Evolutionary conservation across 331 rosid species (phyloP).

Genomic region (Pyrus hybrid): DNA sequence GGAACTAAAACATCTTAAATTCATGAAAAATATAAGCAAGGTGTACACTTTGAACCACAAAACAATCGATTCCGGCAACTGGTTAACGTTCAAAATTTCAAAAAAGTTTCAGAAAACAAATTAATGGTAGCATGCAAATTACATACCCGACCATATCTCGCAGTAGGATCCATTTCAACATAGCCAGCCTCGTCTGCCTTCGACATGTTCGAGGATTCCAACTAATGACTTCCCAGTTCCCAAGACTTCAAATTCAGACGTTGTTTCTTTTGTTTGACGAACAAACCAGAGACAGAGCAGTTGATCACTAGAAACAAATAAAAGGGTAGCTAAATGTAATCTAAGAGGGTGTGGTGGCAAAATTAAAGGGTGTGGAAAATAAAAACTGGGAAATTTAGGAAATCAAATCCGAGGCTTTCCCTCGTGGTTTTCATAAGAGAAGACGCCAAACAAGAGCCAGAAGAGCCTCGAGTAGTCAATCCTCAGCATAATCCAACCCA

Average conservation of each 20-base stretch:
- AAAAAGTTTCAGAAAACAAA: neutral
- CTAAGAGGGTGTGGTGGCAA: neutral
- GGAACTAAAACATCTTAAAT: neutral
- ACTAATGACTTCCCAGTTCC: too few species aligned
- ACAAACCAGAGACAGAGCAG: neutral
- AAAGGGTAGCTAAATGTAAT: neutral
- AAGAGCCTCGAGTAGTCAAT: constrained; percentile 52
- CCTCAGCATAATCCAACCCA: constrained; percentile 44
- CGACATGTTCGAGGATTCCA: constrained; percentile 30
- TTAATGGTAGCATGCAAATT: constrained; percentile 13
- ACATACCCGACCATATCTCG: constrained; percentile 71
- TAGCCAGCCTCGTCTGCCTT: constrained; percentile 28
- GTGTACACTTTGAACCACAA: neutral
- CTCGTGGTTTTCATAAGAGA: constrained; percentile 56
- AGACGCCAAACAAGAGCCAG: constrained; percentile 56
- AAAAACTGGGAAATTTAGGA: neutral
- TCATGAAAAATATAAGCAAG: neutral
- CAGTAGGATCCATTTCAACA: constrained; percentile 66
- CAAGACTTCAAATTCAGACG: neutral
- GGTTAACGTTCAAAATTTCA: neutral
- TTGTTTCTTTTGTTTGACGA: neutral
- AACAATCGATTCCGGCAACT: neutral
- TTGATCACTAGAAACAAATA: neutral
- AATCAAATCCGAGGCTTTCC: constrained; percentile 54
- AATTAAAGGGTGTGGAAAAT: too few species aligned